A percentile compares a stretch with the other conserved stretches of the same genome.
phyloP scores from a whole-genome alignment of 306 rosid genomes.

The Dalbergia cultrata region DNA sequence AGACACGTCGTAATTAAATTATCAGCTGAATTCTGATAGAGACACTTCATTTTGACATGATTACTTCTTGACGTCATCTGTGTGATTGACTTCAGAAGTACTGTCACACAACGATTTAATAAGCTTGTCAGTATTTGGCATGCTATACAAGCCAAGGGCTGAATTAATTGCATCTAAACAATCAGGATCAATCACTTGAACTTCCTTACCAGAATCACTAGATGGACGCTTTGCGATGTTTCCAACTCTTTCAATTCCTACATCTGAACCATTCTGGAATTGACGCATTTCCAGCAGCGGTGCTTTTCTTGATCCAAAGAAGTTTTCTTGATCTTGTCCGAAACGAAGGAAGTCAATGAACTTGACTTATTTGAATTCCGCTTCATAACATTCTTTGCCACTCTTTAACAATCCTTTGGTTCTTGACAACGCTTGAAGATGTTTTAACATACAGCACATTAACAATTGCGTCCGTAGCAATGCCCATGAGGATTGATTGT shows the following conservation, averaged over 20 bases:
- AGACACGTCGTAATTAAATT: constrained; percentile 43
- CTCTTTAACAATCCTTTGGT: constrained; percentile 69
- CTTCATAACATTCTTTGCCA: constrained; percentile 64
- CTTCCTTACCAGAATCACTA: constrained; percentile 47
- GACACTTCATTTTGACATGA: constrained; percentile 49
- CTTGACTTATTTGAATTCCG: constrained; percentile 45
- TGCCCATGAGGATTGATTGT: too few relatives aligned
- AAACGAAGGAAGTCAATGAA: constrained; percentile 16
- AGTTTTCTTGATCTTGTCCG: constrained; percentile 13
- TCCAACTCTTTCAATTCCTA: constrained; percentile 49
- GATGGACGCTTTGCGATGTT: constrained; percentile 48
- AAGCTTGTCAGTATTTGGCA: constrained; percentile 43
- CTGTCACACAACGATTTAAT: constrained; percentile 47
- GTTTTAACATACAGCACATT: constrained; percentile 41
- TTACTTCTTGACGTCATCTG: constrained; percentile 50
- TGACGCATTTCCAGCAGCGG: constrained; percentile 1
- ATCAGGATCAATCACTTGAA: constrained; percentile 42
- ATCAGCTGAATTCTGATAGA: constrained; percentile 42
- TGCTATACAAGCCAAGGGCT: constrained; percentile 43
- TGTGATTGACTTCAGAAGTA: constrained; percentile 47
- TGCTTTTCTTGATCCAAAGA: not conserved
- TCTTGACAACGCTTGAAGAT: constrained; percentile 58
- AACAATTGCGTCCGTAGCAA: constrained; percentile 32
- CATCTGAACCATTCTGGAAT: constrained; percentile 40
- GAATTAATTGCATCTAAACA: constrained; percentile 53